Evolutionary conservation across 208 protist genomes (phyloP).

Genomic region (Trypanosoma platydactyli): DNA sequence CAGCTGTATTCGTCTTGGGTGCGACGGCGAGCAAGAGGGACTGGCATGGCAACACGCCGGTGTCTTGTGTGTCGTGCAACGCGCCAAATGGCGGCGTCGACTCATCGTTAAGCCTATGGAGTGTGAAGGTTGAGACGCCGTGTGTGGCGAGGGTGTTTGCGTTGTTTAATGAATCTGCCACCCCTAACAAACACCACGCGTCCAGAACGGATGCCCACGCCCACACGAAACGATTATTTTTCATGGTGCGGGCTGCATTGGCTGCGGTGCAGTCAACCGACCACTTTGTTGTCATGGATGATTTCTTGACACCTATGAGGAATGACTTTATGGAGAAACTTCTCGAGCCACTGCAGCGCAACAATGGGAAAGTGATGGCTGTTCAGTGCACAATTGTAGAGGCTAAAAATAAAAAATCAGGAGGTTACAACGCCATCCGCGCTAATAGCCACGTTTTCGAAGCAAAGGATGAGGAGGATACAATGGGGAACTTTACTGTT

Average conservation of each 20-base stretch:
- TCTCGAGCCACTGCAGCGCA: neutral
- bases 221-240: neutral
- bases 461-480: neutral
- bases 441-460: neutral
- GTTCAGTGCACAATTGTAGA: conserved; percentile 13
- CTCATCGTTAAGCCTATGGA: neutral
- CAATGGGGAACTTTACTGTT: neutral
- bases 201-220: neutral
- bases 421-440: no score
- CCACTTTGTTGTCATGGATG: conserved; percentile 9
- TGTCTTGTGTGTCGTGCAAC: neutral
- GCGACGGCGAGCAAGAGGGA: neutral
- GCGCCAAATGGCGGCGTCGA: neutral
- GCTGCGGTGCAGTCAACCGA: neutral
- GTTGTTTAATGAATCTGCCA: neutral
- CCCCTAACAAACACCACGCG: neutral
- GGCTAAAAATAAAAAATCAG: no score
- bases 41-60: conserved; percentile 7
- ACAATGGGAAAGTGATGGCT: conserved; percentile 3
- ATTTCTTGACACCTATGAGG: neutral
- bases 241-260: conserved; percentile 3
- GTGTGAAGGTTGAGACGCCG: neutral
- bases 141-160: conserved; percentile 5
- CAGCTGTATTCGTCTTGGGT: conserved; percentile 4
- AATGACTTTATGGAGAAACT: conserved; percentile 12